phyloP scores from a whole-genome alignment of 2,329 filamentous ascomycete species.

The Metarhizium album region DNA sequence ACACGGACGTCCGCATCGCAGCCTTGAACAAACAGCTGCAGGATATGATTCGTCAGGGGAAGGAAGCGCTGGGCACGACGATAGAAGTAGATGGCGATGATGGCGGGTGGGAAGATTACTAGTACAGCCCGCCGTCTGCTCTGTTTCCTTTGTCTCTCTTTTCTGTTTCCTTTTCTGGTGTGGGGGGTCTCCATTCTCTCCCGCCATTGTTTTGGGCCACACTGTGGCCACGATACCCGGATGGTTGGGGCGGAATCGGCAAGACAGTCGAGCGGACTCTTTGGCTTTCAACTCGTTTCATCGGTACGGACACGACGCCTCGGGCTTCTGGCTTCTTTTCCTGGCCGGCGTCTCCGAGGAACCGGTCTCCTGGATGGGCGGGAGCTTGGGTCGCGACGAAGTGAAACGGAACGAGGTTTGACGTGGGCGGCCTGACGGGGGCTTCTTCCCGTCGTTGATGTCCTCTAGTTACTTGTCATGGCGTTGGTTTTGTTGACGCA shows the following conservation, averaged over 20 bases:
- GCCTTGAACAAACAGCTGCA: constrained; percentile 70
- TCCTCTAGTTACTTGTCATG: no score
- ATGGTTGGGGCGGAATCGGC: background rate
- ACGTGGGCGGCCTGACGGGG: no score
- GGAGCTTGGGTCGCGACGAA: no score
- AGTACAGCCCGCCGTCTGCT: background rate
- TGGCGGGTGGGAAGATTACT: constrained; percentile 24
- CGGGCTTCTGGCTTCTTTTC: background rate
- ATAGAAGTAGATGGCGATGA: constrained; percentile 51
- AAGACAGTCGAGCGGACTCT: background rate
- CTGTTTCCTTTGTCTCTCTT: background rate
- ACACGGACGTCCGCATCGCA: constrained; percentile 68
- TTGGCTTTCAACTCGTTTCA: background rate
- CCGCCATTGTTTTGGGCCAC: background rate
- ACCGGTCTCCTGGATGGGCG: no score
- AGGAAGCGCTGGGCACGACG: constrained; percentile 70
- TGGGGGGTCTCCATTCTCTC: background rate
- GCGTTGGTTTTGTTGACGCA: no score
- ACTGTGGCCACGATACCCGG: constrained; percentile 6
- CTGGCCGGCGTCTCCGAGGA: background rate
- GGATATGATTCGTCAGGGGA: constrained; percentile 82
- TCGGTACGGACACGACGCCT: background rate
- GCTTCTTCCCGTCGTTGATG: no score
- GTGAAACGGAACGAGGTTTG: no score
- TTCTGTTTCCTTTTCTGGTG: background rate